Percentiles rank a stretch among this genome's conserved stretches.
Evolutionary conservation across 2,329 filamentous ascomycete genomes (phyloP).

Genomic region (Pseudogymnoascus sp.): DNA sequence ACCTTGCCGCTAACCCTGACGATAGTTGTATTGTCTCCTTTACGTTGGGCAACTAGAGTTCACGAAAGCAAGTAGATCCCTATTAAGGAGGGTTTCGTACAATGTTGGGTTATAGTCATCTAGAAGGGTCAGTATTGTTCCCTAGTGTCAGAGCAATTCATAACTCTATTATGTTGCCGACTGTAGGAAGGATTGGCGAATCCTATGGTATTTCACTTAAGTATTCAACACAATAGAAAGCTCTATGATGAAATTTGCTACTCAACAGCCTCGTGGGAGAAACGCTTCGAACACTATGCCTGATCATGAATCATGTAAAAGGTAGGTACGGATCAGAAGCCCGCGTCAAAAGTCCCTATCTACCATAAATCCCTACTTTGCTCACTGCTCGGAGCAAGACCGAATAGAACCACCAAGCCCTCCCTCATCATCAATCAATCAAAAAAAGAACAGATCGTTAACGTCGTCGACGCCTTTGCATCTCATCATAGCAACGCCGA

Average conservation of each 20-base stretch:
- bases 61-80: not conserved
- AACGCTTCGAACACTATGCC: constrained; percentile 6
- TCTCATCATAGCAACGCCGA: constrained; percentile 1
- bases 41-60: not conserved
- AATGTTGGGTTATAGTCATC: not conserved
- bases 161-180: not conserved
- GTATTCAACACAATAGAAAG: not conserved
- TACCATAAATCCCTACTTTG: constrained; percentile 7
- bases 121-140: not conserved
- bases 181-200: not conserved
- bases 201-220: not conserved
- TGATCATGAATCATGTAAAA: constrained; percentile 8
- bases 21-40: not conserved
- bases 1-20: not conserved
- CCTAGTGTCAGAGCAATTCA: not conserved
- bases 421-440: constrained; percentile 6
- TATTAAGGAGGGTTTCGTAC: not conserved
- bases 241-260: constrained; percentile 6
- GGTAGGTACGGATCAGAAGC: constrained; percentile 5
- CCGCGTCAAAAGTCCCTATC: constrained; percentile 1
- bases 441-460: constrained; percentile 8
- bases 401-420: not conserved
- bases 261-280: not conserved
- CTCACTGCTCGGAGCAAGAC: not conserved
- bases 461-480: constrained; percentile 5